A percentile compares a stretch with the other conserved stretches of the same genome.
phyloP scores from a whole-genome alignment of 2,329 filamentous ascomycete genomes.

The Penicillium sp. region DNA sequence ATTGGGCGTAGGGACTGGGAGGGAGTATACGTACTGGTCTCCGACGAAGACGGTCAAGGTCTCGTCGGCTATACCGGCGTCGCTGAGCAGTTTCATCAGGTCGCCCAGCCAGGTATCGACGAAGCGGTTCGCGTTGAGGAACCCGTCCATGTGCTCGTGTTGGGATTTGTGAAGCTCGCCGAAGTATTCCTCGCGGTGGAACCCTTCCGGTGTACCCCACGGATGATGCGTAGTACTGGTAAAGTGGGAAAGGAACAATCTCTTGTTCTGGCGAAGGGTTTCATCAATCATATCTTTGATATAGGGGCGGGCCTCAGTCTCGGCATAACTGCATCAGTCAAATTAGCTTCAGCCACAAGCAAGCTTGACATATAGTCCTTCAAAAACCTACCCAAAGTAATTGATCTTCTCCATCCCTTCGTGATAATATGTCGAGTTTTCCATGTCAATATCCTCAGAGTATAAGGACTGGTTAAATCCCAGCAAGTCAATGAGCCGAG shows the following conservation, averaged over 20 bases:
- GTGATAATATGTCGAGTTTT: constrained; percentile 35
- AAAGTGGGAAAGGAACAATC: constrained; percentile 35
- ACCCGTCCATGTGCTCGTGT: constrained; percentile 17
- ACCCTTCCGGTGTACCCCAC: constrained; percentile 31
- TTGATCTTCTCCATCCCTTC: constrained; percentile 35
- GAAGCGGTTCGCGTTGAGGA: constrained; percentile 24
- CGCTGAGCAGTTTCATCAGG: constrained; percentile 16
- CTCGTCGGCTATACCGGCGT: constrained; percentile 23
- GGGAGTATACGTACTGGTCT: constrained; percentile 18
- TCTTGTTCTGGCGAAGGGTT: constrained; percentile 25
- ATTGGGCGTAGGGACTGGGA: neutral
- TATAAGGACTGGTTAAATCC: constrained; percentile 35
- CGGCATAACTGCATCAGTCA: constrained; percentile 30
- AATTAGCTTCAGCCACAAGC: neutral
- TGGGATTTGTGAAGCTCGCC: neutral
- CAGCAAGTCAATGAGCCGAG: constrained; percentile 33
- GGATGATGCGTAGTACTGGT: constrained; percentile 45
- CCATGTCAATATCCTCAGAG: constrained; percentile 30
- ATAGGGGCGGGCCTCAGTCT: constrained; percentile 43
- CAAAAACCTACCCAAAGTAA: constrained; percentile 42
- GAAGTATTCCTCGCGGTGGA: constrained; percentile 5
- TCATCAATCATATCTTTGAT: constrained; percentile 36
- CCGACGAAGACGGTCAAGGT: constrained; percentile 25
- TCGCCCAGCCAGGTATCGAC: constrained; percentile 12
- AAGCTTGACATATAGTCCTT: neutral